A percentile compares a stretch with the other conserved stretches of the same genome.
phyloP scores from a whole-genome alignment of 176 grass and related monocot species.

The Ensete ventricosum region DNA sequence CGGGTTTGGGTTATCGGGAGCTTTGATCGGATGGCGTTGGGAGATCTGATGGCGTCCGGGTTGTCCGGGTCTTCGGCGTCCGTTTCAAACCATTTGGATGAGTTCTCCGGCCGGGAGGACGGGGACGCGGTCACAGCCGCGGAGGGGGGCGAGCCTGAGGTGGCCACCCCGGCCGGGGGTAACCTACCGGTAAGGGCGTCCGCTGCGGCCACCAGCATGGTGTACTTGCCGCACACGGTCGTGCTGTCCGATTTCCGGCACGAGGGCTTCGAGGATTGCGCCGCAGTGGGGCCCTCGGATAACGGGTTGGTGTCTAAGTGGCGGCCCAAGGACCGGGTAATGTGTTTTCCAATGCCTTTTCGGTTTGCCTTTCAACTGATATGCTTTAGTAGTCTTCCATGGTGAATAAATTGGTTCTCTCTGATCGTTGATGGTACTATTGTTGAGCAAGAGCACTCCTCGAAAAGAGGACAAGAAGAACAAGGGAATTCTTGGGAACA shows the following conservation, averaged over 20 bases:
- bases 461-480: not conserved
- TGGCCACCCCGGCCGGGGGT: not conserved
- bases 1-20: not conserved
- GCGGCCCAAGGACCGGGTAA: constrained; percentile 88
- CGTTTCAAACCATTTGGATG: constrained; percentile 29
- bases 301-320: constrained; percentile 89
- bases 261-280: constrained; percentile 57
- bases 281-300: constrained; percentile 39
- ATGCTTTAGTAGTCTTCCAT: not conserved
- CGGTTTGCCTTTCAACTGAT: not conserved
- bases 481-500: not conserved
- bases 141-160: constrained; percentile 2
- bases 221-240: constrained; percentile 55
- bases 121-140: constrained; percentile 15
- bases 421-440: not conserved
- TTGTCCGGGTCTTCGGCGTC: constrained; percentile 36
- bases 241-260: constrained; percentile 80
- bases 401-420: not conserved
- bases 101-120: constrained; percentile 19
- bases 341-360: not conserved
- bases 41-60: constrained; percentile 98
- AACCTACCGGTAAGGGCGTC: constrained; percentile 2
- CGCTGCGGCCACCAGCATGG: constrained; percentile 23
- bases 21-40: constrained; percentile 74
- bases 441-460: not conserved